Evolutionary conservation across 2,329 filamentous ascomycete species (phyloP).

Genomic region (Nannizziopsis arthrosporioides): DNA sequence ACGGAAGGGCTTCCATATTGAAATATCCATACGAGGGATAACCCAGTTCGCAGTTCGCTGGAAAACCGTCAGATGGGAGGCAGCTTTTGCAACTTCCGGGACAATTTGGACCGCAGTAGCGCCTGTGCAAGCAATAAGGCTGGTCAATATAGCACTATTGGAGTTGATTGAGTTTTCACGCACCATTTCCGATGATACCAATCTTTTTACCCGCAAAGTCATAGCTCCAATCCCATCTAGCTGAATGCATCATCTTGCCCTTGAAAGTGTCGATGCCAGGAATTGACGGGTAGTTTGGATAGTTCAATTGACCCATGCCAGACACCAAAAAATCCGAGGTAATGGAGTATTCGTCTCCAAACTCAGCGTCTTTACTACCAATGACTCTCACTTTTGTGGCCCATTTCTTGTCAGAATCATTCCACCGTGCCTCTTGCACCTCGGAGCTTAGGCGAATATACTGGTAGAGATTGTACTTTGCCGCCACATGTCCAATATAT

Average conservation of each 20-base stretch:
- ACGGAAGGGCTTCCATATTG: constrained; percentile 34
- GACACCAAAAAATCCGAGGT: constrained; percentile 46
- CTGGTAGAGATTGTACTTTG: constrained; percentile 44
- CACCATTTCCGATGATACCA: constrained; percentile 49
- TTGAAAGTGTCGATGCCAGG: constrained; percentile 38
- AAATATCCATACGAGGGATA: constrained; percentile 41
- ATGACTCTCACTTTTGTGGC: constrained; percentile 38
- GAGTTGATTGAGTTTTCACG: constrained; percentile 4
- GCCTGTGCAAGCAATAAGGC: constrained; percentile 25
- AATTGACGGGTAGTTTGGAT: constrained; percentile 41
- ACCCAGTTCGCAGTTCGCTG: constrained; percentile 51
- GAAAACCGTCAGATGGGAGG: constrained; percentile 42
- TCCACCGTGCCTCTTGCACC: constrained; percentile 45
- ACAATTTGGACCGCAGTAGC: constrained; percentile 49
- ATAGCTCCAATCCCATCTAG: constrained; percentile 51
- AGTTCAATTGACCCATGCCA: constrained; percentile 49
- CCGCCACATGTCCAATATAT: constrained; percentile 44
- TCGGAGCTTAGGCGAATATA: constrained; percentile 48
- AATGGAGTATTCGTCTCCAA: constrained; percentile 41
- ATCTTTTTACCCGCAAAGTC: constrained; percentile 44
- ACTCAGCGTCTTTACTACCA: constrained; percentile 46
- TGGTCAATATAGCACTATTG: not conserved
- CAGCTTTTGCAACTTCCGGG: constrained; percentile 44
- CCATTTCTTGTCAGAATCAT: constrained; percentile 43
- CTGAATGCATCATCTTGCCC: constrained; percentile 46